Evolutionary conservation across 106 monocot species (phyloP).

Genomic region (Posidonia australis): DNA sequence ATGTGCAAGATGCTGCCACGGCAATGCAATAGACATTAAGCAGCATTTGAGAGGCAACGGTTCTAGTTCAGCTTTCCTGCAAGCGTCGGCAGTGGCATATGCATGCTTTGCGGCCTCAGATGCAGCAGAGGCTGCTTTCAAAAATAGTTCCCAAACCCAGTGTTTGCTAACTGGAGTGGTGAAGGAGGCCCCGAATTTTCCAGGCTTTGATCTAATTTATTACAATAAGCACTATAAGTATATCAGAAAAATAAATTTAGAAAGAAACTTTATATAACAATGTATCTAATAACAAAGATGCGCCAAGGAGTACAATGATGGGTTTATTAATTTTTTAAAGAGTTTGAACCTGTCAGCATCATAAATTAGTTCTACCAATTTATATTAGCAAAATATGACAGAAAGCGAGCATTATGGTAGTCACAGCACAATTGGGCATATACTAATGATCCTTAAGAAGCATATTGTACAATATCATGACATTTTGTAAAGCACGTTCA

Average conservation of each 20-base stretch:
- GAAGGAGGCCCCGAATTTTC: conserved; percentile 38
- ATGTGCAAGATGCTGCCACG: conserved; percentile 87
- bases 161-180: conserved; percentile 42
- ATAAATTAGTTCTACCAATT: no score
- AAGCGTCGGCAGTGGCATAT: conserved; percentile 44
- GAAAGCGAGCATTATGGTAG: no score
- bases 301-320: no score
- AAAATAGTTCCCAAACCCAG: conserved; percentile 43
- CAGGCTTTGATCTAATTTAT: conserved; percentile 67
- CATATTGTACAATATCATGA: no score
- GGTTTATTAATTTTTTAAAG: no score
- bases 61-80: conserved; percentile 26
- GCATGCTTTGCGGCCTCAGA: conserved; percentile 75
- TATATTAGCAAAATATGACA: no score
- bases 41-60: conserved; percentile 79
- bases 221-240: not conserved
- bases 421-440: no score
- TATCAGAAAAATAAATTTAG: not conserved
- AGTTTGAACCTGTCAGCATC: no score
- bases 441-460: no score
- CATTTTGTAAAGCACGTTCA: no score
- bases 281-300: no score
- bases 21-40: conserved; percentile 90
- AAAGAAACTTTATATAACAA: not conserved
- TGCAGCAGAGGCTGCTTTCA: conserved; percentile 69